Percentiles rank a stretch among this genome's conserved stretches.
Evolutionary conservation across 2,329 filamentous ascomycete genomes (phyloP).

Genomic region (Cladosporium sp.): DNA sequence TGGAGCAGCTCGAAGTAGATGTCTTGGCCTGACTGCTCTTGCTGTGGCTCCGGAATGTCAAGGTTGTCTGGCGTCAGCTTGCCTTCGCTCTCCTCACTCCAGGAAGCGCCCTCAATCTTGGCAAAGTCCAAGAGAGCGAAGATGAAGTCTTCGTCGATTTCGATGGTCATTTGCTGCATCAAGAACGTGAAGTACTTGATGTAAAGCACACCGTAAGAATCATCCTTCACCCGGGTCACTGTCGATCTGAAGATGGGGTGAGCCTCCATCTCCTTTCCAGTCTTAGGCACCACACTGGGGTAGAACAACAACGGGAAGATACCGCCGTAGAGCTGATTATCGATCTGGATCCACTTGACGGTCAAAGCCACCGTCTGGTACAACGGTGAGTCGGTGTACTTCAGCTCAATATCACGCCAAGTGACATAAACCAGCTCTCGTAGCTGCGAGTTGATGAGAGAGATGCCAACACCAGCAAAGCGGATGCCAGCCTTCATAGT

Average conservation of each 20-base stretch:
- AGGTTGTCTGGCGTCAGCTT: constrained; percentile 86
- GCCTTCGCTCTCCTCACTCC: constrained; percentile 80
- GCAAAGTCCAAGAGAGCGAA: constrained; percentile 94
- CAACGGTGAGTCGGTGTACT: constrained; percentile 87
- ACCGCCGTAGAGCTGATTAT: constrained; percentile 97
- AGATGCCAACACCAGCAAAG: constrained; percentile 87
- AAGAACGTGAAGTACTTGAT: constrained; percentile 96
- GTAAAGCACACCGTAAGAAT: constrained; percentile 95
- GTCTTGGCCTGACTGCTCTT: constrained; percentile 82
- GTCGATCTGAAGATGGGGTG: constrained; percentile 93
- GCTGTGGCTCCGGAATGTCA: constrained; percentile 87
- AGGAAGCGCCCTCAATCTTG: constrained; percentile 86
- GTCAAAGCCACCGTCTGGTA: constrained; percentile 90
- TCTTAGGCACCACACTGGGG: constrained; percentile 96
- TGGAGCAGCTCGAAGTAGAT: constrained; percentile 98
- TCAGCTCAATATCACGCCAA: constrained; percentile 84
- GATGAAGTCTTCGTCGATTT: constrained; percentile 97
- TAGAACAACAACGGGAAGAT: constrained; percentile 98
- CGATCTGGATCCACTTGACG: constrained; percentile 98
- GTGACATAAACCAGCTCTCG: constrained; percentile 93
- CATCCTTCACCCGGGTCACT: constrained; percentile 93
- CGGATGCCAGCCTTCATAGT: constrained; percentile 88
- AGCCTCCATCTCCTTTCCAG: constrained; percentile 91
- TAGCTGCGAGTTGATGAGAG: constrained; percentile 87
- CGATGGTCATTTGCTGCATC: constrained; percentile 95